Percentiles rank a stretch among this genome's conserved stretches.
Evolutionary conservation across 352 stramenopile genomes (phyloP).

Genomic region (Globisporangium nagaii): DNA sequence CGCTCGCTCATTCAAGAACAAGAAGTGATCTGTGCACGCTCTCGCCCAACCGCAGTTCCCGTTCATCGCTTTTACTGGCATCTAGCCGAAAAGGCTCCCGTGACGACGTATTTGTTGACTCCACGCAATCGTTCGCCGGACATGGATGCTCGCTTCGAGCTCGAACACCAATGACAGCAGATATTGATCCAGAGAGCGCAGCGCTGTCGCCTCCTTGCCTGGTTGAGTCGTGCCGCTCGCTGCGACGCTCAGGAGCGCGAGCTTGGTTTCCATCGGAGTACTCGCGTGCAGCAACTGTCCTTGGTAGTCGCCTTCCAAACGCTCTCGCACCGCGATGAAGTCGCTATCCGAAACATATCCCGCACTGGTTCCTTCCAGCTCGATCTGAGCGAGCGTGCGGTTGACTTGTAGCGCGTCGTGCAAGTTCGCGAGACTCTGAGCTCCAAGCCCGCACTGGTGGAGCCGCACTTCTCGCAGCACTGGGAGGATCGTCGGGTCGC

Average conservation of each 20-base stretch:
- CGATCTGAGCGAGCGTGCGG: neutral
- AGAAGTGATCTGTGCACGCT: no score
- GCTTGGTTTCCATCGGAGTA: neutral
- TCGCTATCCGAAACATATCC: no score
- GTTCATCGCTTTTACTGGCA: no score
- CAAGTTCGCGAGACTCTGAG: neutral
- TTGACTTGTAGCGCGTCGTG: neutral
- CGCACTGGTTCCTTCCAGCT: neutral
- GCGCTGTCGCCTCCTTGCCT: neutral
- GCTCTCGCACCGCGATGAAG: neutral
- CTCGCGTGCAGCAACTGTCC: neutral
- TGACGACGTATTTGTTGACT: neutral
- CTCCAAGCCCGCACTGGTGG: neutral
- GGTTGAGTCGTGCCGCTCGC: neutral
- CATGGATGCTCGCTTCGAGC: neutral
- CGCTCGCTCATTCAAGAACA: no score
- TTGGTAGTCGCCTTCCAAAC: neutral
- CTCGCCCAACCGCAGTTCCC: no score
- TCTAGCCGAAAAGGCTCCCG: no score
- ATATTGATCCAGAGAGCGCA: neutral
- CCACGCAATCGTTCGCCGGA: neutral
- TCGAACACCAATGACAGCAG: neutral
- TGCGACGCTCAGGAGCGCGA: neutral
- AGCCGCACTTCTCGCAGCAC: neutral
- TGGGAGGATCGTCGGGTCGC: neutral